A percentile compares a stretch with the other conserved stretches of the same genome.
These are phyloP conservation scores for Angophora floribunda DNA, from an alignment of 345 rosid genomes.

Conservation along the genomic window DNA sequence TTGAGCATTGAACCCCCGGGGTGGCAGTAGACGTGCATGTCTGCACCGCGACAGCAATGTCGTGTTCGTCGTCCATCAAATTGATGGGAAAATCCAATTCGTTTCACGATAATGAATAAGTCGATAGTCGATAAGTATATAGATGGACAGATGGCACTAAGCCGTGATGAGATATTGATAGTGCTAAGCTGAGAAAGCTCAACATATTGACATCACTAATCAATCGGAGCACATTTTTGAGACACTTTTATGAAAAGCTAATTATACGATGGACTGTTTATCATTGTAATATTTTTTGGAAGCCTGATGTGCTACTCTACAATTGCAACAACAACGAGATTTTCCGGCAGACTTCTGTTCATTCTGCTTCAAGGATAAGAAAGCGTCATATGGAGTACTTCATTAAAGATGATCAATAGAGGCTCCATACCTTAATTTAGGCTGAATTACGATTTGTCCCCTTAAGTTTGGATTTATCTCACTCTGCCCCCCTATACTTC, in stretches of 20 bases:
- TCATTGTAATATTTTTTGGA: not conserved
- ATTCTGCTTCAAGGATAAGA: not conserved
- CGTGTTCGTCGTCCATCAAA: not conserved
- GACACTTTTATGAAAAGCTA: not conserved
- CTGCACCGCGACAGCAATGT: not conserved
- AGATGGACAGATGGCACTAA: not conserved
- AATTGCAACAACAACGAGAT: not conserved
- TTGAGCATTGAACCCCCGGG: not conserved
- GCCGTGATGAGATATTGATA: not conserved
- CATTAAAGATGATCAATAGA: not conserved
- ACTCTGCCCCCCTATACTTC: not conserved
- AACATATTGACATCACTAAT: not conserved
- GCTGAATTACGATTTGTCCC: not conserved
- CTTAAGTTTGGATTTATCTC: not conserved
- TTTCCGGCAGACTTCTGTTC: not conserved
- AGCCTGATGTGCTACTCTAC: not conserved
- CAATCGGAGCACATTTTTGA: not conserved
- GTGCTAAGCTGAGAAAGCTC: not conserved
- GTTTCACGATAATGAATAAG: fast-evolving
- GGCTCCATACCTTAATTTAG: not conserved
- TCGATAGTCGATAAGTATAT: no score
- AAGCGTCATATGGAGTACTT: not conserved
- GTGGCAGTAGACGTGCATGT: not conserved
- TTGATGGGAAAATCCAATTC: not conserved
- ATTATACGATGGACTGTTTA: not conserved